phyloP scores from a whole-genome alignment of 2,329 filamentous ascomycete species.

The Beauveria sp. region DNA sequence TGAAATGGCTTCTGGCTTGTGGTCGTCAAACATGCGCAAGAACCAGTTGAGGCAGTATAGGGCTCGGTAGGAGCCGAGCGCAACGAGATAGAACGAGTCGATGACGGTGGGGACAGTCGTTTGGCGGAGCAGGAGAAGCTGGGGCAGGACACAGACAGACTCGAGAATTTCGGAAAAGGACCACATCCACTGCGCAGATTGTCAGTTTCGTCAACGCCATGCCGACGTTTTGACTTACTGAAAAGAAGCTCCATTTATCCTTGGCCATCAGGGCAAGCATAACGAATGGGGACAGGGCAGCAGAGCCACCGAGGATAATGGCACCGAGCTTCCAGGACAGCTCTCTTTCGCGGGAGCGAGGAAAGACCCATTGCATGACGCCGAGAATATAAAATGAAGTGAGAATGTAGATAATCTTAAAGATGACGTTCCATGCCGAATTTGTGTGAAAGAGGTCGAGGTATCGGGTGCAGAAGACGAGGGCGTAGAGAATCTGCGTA shows the following conservation, averaged over 20 bases:
- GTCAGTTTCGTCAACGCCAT: too few species aligned
- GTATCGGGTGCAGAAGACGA: slow-evolving; percentile 83
- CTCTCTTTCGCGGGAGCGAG: slow-evolving; percentile 82
- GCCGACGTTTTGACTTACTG: slow-evolving; percentile 31
- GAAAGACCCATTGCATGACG: slow-evolving; percentile 79
- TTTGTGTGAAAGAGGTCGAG: slow-evolving; percentile 64
- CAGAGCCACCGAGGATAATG: slow-evolving; percentile 56
- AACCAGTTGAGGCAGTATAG: slow-evolving; percentile 95
- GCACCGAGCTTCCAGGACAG: slow-evolving; percentile 87
- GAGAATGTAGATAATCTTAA: slow-evolving; percentile 84
- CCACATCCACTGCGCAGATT: slow-evolving; percentile 59
- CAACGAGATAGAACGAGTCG: slow-evolving; percentile 89
- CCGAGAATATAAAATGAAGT: slow-evolving; percentile 81
- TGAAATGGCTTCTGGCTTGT: slow-evolving; percentile 60
- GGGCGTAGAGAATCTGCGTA: slow-evolving; percentile 78
- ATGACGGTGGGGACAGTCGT: slow-evolving; percentile 95
- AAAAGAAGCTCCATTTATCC: slow-evolving; percentile 37
- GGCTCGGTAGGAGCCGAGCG: slow-evolving; percentile 78
- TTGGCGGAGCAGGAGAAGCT: slow-evolving; percentile 84
- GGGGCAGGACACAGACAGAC: slow-evolving; percentile 81
- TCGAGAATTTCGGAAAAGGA: slow-evolving; percentile 88
- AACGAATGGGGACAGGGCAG: slow-evolving; percentile 63
- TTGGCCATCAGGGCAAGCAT: slow-evolving; percentile 56
- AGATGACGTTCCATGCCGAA: slow-evolving; percentile 62
- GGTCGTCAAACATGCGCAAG: slow-evolving; percentile 54